Base-by-base conservation (phyloP, 2,329 filamentous ascomycete genomes). In the Exophiala mesophila region DNA sequence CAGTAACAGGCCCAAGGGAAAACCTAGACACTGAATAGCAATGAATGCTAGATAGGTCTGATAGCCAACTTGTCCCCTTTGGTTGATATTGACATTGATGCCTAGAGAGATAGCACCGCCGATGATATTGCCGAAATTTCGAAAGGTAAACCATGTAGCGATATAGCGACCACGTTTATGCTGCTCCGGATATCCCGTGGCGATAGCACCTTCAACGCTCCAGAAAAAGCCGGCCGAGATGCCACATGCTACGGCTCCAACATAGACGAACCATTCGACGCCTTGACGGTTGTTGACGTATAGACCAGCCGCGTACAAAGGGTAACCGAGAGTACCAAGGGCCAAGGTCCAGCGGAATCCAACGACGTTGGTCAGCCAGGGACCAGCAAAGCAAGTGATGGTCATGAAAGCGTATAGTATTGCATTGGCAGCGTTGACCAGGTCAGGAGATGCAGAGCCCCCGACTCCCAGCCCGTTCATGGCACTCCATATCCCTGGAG, bases 141-240 rank as follows among this genome's bases (percentile, higher is more conserved):
- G 67, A 5, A 76, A 66, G 5, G 71, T 69, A 3, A 76, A 68
- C 73, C 72, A 76, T 24, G 75, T 74, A 2, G 70, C 71, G 30
- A 70, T 64, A n/a, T 57, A 59, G 3, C 55, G 56, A 32, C 70
- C 70, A 23, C 70, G 61, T 40, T 72, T 66, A 36, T 69, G 59
- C 18, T 69, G 58, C 16, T 69, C 67, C 3, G 67, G 67, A 38
- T 73, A 73, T 2, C 68, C 68, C 1, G 71, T 59, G 1, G 58
- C 63, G 40, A 68, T 65, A 8, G 65, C 64, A 17, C 62, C 65
- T 51, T 68, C 65, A 20, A 62, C 59, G 4, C 63, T 63, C 65
- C 65, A 68, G 15, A 67, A 55, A 13, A 64, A 59, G 18, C 63
- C 64, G 1, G 64, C 65, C 2, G 57, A 58, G 23, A 68, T 54